Conservation (phyloP, 2,329 filamentous ascomycete genomes). For the Thelonectria olida region DNA sequence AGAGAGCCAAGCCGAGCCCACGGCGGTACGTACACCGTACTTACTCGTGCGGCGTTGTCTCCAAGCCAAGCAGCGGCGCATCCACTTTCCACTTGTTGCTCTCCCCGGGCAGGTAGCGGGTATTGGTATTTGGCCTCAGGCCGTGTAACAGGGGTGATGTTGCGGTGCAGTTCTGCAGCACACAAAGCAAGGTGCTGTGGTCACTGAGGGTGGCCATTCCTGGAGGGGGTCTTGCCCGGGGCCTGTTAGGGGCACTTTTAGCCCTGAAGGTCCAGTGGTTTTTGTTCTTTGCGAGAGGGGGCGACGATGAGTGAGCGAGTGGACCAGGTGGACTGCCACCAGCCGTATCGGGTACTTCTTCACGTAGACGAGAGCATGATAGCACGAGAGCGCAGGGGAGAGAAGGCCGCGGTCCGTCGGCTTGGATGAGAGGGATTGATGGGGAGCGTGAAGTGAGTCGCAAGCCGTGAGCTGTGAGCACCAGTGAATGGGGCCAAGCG, state of each 20-base stretch:
- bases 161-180: constrained; percentile 3
- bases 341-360: constrained; percentile 24
- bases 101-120: constrained; percentile 10
- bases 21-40: background rate
- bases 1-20: background rate
- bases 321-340: constrained; percentile 16
- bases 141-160: constrained; percentile 34
- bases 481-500: background rate
- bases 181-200: background rate
- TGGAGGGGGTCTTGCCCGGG: constrained; percentile 1
- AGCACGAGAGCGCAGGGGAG: constrained; percentile 11
- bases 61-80: background rate
- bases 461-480: background rate
- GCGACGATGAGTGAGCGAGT: constrained; percentile 13
- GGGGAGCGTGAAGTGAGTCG: background rate
- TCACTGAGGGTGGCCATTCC: background rate
- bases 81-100: constrained; percentile 8
- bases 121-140: constrained; percentile 23
- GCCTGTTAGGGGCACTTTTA: constrained; percentile 6
- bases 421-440: background rate
- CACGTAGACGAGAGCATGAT: constrained; percentile 6
- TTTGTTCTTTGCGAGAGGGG: background rate
- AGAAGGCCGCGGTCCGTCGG: constrained; percentile 13
- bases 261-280: background rate
- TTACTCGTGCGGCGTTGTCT: background rate